Base-by-base conservation (phyloP, 2,329 filamentous ascomycete species). In the Tolypocladium tropicale region DNA sequence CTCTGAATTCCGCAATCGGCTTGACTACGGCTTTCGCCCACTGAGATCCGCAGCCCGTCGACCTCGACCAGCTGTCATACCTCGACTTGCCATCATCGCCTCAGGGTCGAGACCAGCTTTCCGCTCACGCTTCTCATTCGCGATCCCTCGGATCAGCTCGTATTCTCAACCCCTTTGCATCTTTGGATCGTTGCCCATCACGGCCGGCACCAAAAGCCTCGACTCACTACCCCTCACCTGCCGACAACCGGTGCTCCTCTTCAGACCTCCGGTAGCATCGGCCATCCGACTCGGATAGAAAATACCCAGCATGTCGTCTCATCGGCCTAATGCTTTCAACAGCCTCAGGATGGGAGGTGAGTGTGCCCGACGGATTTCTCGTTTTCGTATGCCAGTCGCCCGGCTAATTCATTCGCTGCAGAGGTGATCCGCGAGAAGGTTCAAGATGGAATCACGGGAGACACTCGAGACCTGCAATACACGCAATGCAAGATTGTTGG, bases 401-500 rank as follows among this genome's bases (percentile, higher is more conserved):
- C 58, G 53, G 58, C 66, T 70, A 63, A 67, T 61, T 56, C 39
- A 59, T 60, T 62, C 3, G 16, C 36, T 58, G 30, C 69, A 97
- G 94, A 99, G 81, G 89, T 97, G 63, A 90, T 99, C 72, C 91
- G 91, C 72, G 94, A 99, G 77, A 97, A 96, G 78, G 94, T 99
- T 64, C 94, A 99, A 74, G 94, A 99, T 80, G 94, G 94, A 71
- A 79, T 96, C 63, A 99, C 94, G 16, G 94, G 94, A 67, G 94
- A 99, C 74, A 95, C 91, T 67, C 88, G 90, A 73, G 94, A 99
- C 68, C 85, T 99, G 76, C 90, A 95, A 72, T 99, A 99, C 75
- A 97, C 94, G 56, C 94, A 97, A 72, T 97, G 93, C 80, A 99
- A 99, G 78, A 97, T 99, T 68, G 94, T 99, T 52, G 94, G 94